Percentiles rank a stretch among this genome's conserved stretches.
Evolutionary conservation across 768 basidiomycete genomes (phyloP).

Genomic region (Calocybe gangraenosa): DNA sequence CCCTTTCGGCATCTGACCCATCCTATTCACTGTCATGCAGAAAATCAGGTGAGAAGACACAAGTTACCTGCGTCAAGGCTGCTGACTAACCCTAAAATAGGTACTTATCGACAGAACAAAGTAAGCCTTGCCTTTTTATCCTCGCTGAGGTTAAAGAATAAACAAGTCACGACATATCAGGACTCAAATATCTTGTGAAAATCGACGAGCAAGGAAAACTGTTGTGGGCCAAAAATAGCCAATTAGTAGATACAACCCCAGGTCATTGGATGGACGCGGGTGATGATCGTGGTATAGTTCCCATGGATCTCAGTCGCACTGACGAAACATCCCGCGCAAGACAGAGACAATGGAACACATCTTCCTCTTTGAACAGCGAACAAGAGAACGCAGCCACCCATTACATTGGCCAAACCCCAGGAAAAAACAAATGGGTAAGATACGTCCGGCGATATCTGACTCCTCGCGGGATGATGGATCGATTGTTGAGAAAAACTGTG

Average conservation of each 20-base stretch:
- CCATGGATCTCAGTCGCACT: constrained; percentile 26
- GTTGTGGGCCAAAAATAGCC: constrained; percentile 54
- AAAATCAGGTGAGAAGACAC: constrained; percentile 35
- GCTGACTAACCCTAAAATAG: constrained; percentile 22
- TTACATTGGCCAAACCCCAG: constrained; percentile 30
- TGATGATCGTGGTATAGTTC: constrained; percentile 49
- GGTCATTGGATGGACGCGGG: constrained; percentile 62
- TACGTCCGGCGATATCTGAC: constrained; percentile 44
- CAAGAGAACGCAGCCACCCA: constrained; percentile 36
- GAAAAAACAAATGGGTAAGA: constrained; percentile 33
- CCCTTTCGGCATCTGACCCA: background rate
- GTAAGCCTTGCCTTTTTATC: constrained; percentile 23
- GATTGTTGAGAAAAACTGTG: constrained; percentile 54
- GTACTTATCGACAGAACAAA: constrained; percentile 56
- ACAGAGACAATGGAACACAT: constrained; percentile 15
- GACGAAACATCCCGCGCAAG: constrained; percentile 14
- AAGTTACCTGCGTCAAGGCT: background rate
- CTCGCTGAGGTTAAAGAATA: background rate
- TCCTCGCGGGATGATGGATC: constrained; percentile 45
- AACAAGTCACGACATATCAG: constrained; percentile 20
- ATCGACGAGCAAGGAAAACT: constrained; percentile 51
- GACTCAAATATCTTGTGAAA: constrained; percentile 61
- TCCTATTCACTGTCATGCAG: constrained; percentile 18
- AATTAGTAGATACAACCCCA: constrained; percentile 56
- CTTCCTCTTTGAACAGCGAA: constrained; percentile 12